phyloP scores from a whole-genome alignment of 257 asterid species.

The Nicotiana otophora region DNA sequence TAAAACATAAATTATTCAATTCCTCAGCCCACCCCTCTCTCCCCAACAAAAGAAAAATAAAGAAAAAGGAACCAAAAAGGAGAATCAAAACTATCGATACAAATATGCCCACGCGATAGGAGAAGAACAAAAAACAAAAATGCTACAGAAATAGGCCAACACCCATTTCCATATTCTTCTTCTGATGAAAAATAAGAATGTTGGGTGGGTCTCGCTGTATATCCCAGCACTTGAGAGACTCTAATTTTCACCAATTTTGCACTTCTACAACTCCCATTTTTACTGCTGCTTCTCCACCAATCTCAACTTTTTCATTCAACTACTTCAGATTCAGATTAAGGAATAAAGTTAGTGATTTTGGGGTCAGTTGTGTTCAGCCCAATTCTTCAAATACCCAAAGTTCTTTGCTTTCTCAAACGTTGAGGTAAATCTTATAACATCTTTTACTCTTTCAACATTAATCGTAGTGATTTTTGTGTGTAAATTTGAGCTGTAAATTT shows the following conservation, averaged over 20 bases:
- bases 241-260: background rate
- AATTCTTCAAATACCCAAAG: conserved; percentile 18
- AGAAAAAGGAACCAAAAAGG: background rate
- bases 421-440: conserved; percentile 29
- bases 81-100: background rate
- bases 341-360: background rate
- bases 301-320: background rate
- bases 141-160: background rate
- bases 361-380: conserved; percentile 3
- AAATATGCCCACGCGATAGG: conserved; percentile 1
- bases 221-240: background rate
- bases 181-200: background rate
- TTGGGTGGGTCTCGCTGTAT: conserved; percentile 4
- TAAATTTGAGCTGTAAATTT: conserved; percentile 6
- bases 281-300: background rate
- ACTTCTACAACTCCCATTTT: background rate
- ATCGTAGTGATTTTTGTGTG: background rate
- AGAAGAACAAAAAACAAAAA: background rate
- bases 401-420: conserved; percentile 26
- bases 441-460: background rate
- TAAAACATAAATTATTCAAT: no score
- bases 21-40: background rate
- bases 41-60: background rate
- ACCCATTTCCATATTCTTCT: background rate
- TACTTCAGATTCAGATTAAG: background rate